These are phyloP conservation scores for Penicillium psychrofluorescens DNA, from an alignment of 495 filamentous ascomycete species.

Conservation along the genomic window DNA sequence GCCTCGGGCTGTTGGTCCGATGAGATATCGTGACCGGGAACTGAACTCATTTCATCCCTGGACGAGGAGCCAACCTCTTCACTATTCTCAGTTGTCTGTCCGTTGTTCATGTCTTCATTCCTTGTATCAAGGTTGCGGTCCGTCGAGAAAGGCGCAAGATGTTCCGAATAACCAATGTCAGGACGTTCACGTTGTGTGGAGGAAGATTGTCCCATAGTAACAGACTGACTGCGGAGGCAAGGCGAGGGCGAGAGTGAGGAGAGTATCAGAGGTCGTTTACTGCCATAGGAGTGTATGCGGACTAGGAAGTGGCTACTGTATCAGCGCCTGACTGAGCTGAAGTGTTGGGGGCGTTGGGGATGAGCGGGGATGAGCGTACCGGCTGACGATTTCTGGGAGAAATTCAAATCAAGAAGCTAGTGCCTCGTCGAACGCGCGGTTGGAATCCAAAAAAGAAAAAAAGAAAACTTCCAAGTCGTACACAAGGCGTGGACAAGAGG, in stretches of 20 bases:
- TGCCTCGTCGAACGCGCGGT: background rate
- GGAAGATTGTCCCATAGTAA: slow-evolving; percentile 46
- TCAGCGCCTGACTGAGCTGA: background rate
- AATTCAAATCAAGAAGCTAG: background rate
- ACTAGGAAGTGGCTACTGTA: slow-evolving; percentile 6
- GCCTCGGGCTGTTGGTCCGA: slow-evolving; percentile 6
- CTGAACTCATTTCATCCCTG: slow-evolving; percentile 9
- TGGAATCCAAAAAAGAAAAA: background rate
- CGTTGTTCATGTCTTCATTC: slow-evolving; percentile 38
- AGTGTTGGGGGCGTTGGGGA: background rate
- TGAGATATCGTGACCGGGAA: slow-evolving; percentile 9
- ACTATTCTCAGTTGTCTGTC: slow-evolving; percentile 21
- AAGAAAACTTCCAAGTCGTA: too few relatives aligned
- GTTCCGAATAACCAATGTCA: slow-evolving; percentile 18
- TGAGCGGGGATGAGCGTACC: background rate
- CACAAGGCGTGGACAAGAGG: too few relatives aligned
- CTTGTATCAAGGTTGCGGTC: slow-evolving; percentile 18
- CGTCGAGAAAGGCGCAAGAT: slow-evolving; percentile 12
- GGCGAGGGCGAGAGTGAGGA: slow-evolving; percentile 1
- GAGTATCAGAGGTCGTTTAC: slow-evolving; percentile 20
- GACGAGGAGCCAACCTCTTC: slow-evolving; percentile 15
- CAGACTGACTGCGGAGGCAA: slow-evolving; percentile 8
- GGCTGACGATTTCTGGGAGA: background rate
- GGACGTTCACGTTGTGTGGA: slow-evolving; percentile 36
- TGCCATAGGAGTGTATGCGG: slow-evolving; percentile 18